Percentiles rank a stretch among this genome's conserved stretches.
Conservation (phyloP, 495 filamentous ascomycete genomes). For the Endocarpon pusillum region DNA sequence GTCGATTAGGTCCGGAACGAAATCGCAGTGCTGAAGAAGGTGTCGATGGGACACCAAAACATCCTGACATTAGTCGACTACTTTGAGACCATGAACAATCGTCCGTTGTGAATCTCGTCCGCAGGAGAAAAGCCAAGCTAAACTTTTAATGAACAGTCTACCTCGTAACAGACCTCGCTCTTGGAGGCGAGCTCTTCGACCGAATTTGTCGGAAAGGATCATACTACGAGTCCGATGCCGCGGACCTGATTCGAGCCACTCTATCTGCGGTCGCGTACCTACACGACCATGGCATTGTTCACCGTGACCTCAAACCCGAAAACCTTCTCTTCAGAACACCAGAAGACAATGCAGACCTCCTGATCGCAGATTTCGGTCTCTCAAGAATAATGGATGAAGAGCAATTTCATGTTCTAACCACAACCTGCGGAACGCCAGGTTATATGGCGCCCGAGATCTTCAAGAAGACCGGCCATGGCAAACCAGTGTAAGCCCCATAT, state of each 20-base stretch:
- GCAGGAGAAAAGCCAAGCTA: constrained; percentile 2
- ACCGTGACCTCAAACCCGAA: constrained; percentile 56
- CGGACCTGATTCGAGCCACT: constrained; percentile 84
- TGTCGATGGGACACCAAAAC: constrained; percentile 96
- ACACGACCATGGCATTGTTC: constrained; percentile 95
- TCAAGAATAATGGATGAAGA: constrained; percentile 97
- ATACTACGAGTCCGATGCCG: constrained; percentile 95
- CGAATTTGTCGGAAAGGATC: constrained; percentile 95
- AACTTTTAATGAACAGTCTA: constrained; percentile 41
- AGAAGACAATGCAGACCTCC: constrained; percentile 44
- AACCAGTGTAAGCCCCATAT: constrained; percentile 45
- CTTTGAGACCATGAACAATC: constrained; percentile 98
- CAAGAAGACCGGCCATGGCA: constrained; percentile 62
- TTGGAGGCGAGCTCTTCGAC: constrained; percentile 94
- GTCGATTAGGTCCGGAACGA: constrained; percentile 73
- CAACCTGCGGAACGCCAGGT: constrained; percentile 91
- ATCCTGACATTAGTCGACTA: constrained; percentile 96
- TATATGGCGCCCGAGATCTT: constrained; percentile 88
- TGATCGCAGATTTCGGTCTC: constrained; percentile 94
- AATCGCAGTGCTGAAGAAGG: constrained; percentile 88
- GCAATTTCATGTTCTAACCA: constrained; percentile 93
- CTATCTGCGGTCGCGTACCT: constrained; percentile 95
- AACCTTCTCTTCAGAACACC: constrained; percentile 38
- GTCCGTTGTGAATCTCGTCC: constrained; percentile 23
- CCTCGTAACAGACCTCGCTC: constrained; percentile 88